phyloP scores from a whole-genome alignment of 163 green algal species.

The Volvox carteri region DNA sequence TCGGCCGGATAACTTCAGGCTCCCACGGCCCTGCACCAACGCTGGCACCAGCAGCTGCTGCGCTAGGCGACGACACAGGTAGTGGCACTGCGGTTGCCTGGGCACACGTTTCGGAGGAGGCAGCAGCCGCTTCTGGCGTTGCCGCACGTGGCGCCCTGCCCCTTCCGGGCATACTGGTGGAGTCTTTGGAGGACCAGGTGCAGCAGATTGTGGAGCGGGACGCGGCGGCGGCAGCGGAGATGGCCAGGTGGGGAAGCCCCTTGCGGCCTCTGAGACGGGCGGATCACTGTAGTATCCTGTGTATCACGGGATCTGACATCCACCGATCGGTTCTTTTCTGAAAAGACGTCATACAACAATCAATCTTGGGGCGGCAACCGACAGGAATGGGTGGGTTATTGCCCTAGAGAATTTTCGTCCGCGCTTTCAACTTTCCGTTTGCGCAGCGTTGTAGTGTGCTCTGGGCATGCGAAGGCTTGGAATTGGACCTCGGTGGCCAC shows the following conservation, averaged over 20 bases:
- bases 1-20: not conserved
- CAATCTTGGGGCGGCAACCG: too few species aligned
- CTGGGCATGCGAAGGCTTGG: too few species aligned
- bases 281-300: too few species aligned
- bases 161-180: slow-evolving; percentile 1
- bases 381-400: too few species aligned
- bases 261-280: too few species aligned
- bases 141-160: not conserved
- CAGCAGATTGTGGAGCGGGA: slow-evolving; percentile 50
- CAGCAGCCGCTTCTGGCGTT: not conserved
- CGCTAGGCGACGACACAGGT: not conserved
- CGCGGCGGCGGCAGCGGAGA: not conserved
- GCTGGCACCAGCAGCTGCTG: not conserved
- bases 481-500: too few species aligned
- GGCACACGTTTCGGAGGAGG: not conserved
- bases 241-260: slow-evolving; percentile 38
- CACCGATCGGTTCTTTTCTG: too few species aligned
- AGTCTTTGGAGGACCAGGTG: slow-evolving; percentile 52
- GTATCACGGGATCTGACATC: too few species aligned
- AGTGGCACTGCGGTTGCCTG: not conserved
- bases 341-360: too few species aligned
- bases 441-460: too few species aligned
- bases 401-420: too few species aligned
- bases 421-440: too few species aligned
- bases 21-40: not conserved